phyloP scores from a whole-genome alignment of 768 basidiomycete species.

The Leucocoprinus leucothites region DNA sequence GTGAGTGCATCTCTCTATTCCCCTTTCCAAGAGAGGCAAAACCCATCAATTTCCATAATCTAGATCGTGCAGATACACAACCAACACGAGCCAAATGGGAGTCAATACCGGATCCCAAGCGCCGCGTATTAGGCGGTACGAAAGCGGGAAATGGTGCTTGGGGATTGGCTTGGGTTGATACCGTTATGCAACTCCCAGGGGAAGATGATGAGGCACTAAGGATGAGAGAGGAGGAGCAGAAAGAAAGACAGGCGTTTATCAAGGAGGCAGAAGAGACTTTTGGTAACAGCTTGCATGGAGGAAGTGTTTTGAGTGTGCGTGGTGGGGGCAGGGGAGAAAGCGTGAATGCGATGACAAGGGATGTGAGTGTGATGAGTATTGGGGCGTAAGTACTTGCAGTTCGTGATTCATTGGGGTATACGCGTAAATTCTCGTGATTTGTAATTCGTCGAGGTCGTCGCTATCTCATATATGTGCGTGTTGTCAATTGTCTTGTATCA shows the following conservation, averaged over 20 bases:
- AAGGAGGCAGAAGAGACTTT: constrained; percentile 1
- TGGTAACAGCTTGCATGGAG: neutral
- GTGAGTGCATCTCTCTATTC: constrained; percentile 38
- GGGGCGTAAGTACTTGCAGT: neutral
- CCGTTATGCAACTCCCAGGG: constrained; percentile 38
- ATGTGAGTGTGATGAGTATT: neutral
- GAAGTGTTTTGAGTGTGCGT: neutral
- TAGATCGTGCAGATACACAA: constrained; percentile 79
- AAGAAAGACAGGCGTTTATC: neutral
- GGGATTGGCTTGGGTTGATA: constrained; percentile 79
- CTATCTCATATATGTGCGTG: no score
- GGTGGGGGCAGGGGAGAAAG: neutral
- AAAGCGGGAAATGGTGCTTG: constrained; percentile 79
- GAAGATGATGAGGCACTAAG: constrained; percentile 5
- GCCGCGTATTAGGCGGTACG: constrained; percentile 60
- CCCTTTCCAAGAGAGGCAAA: no score
- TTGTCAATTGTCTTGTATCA: neutral
- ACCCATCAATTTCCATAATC: constrained; percentile 1
- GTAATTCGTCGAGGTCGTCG: no score
- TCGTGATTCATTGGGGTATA: no score
- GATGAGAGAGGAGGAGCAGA: neutral
- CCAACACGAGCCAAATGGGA: constrained; percentile 66
- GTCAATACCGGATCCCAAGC: constrained; percentile 43
- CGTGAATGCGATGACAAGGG: neutral
- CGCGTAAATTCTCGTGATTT: no score